A percentile compares a stretch with the other conserved stretches of the same genome.
Conservation (phyloP, 768 basidiomycete genomes). For the Pilatotrama ljubarskyi region DNA sequence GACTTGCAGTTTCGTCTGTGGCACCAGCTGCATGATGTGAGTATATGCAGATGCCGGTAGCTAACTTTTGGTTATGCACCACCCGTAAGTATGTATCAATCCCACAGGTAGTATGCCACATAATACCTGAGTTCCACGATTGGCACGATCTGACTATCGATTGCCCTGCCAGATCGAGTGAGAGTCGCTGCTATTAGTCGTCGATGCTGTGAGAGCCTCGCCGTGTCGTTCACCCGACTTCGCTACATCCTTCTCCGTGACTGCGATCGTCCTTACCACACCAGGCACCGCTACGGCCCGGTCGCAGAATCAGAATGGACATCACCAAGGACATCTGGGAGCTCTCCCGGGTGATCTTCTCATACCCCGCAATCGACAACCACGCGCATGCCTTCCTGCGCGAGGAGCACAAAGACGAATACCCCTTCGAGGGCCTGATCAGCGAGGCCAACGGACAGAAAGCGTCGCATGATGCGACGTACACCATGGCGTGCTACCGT, state of each 20-base stretch:
- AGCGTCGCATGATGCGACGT: slow-evolving; percentile 51
- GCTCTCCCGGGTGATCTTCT: slow-evolving; percentile 18
- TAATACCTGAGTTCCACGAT: neutral
- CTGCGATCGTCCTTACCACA: too few species aligned
- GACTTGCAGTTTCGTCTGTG: too few species aligned
- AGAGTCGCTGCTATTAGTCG: too few species aligned
- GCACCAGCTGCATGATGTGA: too few species aligned
- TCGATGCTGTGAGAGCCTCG: too few species aligned
- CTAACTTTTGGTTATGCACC: too few species aligned
- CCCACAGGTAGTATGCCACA: too few species aligned
- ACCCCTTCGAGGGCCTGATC: slow-evolving; percentile 64
- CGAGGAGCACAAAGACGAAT: slow-evolving; percentile 39
- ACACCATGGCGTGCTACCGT: slow-evolving; percentile 60
- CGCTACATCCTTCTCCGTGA: neutral
- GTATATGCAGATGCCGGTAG: too few species aligned
- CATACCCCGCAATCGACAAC: slow-evolving; percentile 69
- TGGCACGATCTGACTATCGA: neutral
- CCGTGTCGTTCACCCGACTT: too few species aligned
- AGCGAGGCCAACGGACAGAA: slow-evolving; percentile 58
- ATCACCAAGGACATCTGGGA: slow-evolving; percentile 16
- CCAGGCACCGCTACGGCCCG: neutral
- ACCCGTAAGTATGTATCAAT: too few species aligned
- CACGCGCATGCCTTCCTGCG: slow-evolving; percentile 74
- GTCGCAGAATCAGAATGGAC: neutral
- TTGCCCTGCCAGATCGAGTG: neutral